Conservation (phyloP, 2,329 filamentous ascomycete species). For the Blastomyces percursus region DNA sequence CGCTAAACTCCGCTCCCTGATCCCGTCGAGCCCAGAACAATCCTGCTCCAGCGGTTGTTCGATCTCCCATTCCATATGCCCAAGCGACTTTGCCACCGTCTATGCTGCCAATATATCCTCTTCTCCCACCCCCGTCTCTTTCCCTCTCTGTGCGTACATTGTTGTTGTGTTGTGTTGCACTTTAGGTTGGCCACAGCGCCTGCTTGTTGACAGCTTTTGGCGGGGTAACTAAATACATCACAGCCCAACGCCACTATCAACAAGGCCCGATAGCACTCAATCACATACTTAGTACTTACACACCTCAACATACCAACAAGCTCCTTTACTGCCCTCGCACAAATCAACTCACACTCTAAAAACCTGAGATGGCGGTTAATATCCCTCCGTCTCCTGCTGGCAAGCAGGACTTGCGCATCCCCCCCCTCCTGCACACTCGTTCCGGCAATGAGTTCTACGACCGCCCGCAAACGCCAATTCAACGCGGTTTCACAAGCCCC, state of each 20-base stretch:
- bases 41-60: not conserved
- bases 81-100: not conserved
- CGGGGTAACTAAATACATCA: not conserved
- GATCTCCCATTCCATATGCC: not conserved
- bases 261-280: not conserved
- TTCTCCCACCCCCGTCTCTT: too few relatives aligned
- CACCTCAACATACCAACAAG: too few relatives aligned
- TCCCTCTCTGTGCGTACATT: not conserved
- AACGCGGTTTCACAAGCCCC: conserved; percentile 39
- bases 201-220: not conserved
- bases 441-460: conserved; percentile 38
- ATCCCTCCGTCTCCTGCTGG: conserved; percentile 24
- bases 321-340: not conserved
- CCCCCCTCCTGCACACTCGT: conserved; percentile 40
- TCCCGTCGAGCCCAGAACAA: not conserved
- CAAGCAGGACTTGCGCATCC: conserved; percentile 28
- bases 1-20: too few relatives aligned
- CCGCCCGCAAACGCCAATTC: conserved; percentile 35
- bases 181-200: not conserved
- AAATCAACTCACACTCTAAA: not conserved
- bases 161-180: too few relatives aligned
- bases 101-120: not conserved
- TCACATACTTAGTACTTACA: too few relatives aligned
- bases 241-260: not conserved
- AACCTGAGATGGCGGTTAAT: conserved; percentile 26